phyloP scores from a whole-genome alignment of 768 basidiomycete species.

The Tylopilus balloui region DNA sequence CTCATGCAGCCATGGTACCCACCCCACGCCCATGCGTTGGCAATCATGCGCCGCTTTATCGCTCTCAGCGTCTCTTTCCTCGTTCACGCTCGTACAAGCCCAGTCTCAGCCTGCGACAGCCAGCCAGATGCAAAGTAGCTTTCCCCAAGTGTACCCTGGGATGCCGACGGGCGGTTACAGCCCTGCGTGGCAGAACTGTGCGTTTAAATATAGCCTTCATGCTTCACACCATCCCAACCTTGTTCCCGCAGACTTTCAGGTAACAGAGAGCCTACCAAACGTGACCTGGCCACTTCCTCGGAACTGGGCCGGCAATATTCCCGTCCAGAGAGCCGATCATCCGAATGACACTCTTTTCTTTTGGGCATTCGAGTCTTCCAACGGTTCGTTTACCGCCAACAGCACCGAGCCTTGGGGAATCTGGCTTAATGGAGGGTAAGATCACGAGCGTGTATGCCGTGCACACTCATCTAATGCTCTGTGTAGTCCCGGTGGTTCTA shows the following conservation, averaged over 20 bases:
- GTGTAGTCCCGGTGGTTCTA: conserved; percentile 60
- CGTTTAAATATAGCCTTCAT: conserved; percentile 11
- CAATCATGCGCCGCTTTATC: background rate
- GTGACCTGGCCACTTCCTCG: conserved; percentile 47
- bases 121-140: background rate
- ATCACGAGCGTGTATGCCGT: background rate
- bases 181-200: conserved; percentile 40
- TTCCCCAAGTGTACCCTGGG: background rate
- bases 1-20: background rate
- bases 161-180: background rate
- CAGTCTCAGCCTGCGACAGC: background rate
- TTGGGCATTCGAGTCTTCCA: conserved; percentile 52
- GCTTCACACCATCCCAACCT: background rate
- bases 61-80: background rate
- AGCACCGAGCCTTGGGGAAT: conserved; percentile 58
- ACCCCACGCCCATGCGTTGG: background rate
- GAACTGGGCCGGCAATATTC: conserved; percentile 60
- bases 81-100: background rate
- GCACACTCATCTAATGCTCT: background rate
- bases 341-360: conserved; percentile 67
- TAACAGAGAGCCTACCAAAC: conserved; percentile 53
- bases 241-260: conserved; percentile 47
- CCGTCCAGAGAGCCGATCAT: conserved; percentile 56
- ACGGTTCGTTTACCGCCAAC: conserved; percentile 49
- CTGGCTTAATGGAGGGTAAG: conserved; percentile 69